Percentiles rank a stretch among this genome's conserved stretches.
Evolutionary conservation across 2,329 filamentous ascomycete species (phyloP).

Genomic region (Phialocephala subalpina): DNA sequence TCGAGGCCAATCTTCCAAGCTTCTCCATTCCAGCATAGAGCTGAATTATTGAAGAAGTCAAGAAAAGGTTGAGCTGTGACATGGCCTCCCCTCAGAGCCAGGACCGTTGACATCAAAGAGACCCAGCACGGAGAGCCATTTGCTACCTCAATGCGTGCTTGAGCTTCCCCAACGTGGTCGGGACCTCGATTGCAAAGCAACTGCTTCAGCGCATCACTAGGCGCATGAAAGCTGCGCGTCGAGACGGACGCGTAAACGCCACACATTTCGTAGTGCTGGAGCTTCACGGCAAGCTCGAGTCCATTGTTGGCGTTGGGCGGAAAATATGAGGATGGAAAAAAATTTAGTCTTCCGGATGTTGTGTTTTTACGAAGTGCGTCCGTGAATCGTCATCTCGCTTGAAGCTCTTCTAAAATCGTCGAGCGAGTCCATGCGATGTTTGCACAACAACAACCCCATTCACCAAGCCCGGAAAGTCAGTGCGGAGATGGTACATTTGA

Average conservation of each 20-base stretch:
- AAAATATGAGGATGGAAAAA: not conserved
- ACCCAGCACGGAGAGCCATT: constrained; percentile 52
- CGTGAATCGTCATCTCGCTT: constrained; percentile 14
- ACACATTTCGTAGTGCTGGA: constrained; percentile 56
- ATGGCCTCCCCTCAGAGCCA: constrained; percentile 83
- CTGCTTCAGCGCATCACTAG: constrained; percentile 49
- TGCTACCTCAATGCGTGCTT: constrained; percentile 41
- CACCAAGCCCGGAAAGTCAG: not conserved
- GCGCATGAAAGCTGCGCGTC: constrained; percentile 39
- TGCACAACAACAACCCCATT: not conserved
- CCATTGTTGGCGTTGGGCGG: not conserved
- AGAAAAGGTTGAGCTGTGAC: constrained; percentile 78
- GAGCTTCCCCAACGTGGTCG: constrained; percentile 60
- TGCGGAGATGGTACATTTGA: constrained; percentile 10
- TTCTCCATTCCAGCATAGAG: constrained; percentile 97
- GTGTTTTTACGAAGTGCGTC: not conserved
- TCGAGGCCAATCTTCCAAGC: constrained; percentile 78
- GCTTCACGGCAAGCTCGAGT: not conserved
- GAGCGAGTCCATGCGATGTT: not conserved
- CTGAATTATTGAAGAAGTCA: constrained; percentile 62
- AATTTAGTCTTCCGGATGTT: not conserved
- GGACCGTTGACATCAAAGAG: constrained; percentile 81
- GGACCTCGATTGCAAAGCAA: constrained; percentile 65
- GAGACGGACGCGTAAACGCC: constrained; percentile 65
- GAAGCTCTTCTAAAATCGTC: constrained; percentile 11